These are phyloP conservation scores for Chrysopogon serrulatus DNA, from an alignment of 176 grass and related monocot genomes.

Conservation along the genomic window DNA sequence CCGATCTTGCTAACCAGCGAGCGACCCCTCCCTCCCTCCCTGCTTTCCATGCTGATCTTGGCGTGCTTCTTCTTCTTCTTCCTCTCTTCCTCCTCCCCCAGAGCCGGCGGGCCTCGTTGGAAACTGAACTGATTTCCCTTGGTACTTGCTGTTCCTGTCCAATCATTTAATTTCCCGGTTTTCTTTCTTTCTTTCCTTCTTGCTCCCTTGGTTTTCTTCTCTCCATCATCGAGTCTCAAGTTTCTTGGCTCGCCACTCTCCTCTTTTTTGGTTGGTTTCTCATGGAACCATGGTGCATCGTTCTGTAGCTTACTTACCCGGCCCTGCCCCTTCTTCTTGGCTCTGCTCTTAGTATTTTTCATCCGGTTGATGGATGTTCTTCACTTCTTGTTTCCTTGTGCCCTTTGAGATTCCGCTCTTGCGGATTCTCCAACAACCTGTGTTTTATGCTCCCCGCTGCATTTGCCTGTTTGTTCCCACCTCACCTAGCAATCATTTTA, in stretches of 20 bases:
- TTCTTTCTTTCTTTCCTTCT: neutral
- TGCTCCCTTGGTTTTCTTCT: neutral
- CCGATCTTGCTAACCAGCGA: neutral
- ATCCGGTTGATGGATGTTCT: neutral
- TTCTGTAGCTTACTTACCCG: neutral
- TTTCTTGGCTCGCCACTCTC: neutral
- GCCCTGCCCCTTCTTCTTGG: neutral
- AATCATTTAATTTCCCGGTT: neutral
- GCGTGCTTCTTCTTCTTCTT: neutral
- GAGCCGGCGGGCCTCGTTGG: neutral
- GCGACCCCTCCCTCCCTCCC: neutral
- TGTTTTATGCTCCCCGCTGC: neutral
- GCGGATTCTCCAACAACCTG: conserved; percentile 6
- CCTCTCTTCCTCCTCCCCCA: neutral
- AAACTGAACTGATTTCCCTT: neutral
- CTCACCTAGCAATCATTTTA: neutral
- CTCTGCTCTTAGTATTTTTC: neutral
- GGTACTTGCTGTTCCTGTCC: neutral
- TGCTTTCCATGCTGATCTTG: conserved; percentile 29
- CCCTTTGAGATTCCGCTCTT: conserved; percentile 1
- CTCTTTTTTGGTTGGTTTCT: neutral
- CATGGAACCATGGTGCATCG: neutral
- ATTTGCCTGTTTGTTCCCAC: neutral
- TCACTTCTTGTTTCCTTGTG: neutral
- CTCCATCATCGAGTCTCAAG: neutral